Percentiles rank a stretch among this genome's conserved stretches.
Evolutionary conservation across 2,329 filamentous ascomycete genomes (phyloP).

Genomic region (Didymella pinodella): DNA sequence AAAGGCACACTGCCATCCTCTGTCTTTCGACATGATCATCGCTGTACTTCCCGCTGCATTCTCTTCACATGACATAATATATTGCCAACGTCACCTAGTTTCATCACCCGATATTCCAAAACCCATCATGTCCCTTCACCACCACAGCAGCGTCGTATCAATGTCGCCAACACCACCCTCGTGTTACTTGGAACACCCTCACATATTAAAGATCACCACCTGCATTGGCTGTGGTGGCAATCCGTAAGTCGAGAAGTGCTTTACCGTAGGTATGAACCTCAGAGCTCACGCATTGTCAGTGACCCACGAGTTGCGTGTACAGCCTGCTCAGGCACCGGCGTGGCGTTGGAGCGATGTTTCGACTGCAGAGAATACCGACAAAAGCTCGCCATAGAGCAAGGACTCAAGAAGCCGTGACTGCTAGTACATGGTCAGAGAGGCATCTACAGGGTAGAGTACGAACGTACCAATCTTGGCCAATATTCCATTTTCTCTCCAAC

Average conservation of each 20-base stretch:
- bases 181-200: constrained; percentile 14
- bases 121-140: background rate
- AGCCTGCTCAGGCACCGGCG: constrained; percentile 8
- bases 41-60: background rate
- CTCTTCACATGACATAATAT: background rate
- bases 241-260: constrained; percentile 2
- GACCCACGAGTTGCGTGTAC: constrained; percentile 11
- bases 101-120: background rate
- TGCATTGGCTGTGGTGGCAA: constrained; percentile 18
- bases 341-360: constrained; percentile 6
- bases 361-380: constrained; percentile 9
- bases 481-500: too few relatives aligned
- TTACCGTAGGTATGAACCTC: background rate
- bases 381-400: background rate
- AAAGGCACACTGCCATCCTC: background rate
- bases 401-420: background rate
- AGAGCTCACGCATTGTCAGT: background rate
- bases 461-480: too few relatives aligned
- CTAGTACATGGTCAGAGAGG: background rate
- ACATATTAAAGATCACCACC: constrained; percentile 12
- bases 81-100: background rate
- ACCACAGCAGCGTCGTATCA: background rate
- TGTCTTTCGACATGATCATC: background rate
- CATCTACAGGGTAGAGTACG: background rate
- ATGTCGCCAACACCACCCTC: background rate